These are phyloP conservation scores for Mycena belliarum DNA, from an alignment of 768 basidiomycete genomes.

Conservation along the genomic window DNA sequence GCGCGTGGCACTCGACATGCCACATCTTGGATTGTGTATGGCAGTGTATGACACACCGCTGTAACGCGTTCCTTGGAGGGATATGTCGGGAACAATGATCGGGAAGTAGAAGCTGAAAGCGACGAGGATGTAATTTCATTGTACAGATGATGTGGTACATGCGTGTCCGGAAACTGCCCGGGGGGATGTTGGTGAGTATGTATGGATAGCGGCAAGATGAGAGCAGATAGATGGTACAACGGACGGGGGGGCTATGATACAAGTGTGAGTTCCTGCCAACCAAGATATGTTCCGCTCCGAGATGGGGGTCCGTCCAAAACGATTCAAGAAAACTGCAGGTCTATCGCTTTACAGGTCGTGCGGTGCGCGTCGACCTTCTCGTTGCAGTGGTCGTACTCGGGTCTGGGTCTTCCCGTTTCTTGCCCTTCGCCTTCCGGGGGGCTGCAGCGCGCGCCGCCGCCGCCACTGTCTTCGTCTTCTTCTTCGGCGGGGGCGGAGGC, in stretches of 20 bases:
- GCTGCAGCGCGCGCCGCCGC: neutral
- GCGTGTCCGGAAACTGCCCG: neutral
- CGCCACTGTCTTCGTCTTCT: conserved; percentile 1
- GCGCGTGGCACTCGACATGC: too few relatives aligned
- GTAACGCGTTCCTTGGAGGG: too few relatives aligned
- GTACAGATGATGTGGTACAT: neutral
- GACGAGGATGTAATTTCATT: neutral
- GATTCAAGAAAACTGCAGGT: neutral
- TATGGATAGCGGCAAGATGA: neutral
- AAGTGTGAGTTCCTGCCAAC: conserved; percentile 1
- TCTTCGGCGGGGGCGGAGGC: neutral
- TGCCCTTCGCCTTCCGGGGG: conserved; percentile 1
- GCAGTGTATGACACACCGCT: too few relatives aligned
- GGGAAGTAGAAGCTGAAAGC: too few relatives aligned
- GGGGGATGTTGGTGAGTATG: neutral
- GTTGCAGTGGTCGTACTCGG: neutral
- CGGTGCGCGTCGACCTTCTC: conserved; percentile 4
- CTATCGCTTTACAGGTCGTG: neutral
- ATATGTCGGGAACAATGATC: too few relatives aligned
- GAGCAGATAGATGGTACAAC: neutral
- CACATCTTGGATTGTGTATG: too few relatives aligned
- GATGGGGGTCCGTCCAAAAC: neutral
- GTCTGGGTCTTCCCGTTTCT: neutral
- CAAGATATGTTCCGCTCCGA: neutral
- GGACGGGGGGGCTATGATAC: conserved; percentile 7